These are phyloP conservation scores for Trichoderma afroharzianum DNA, from an alignment of 2,329 filamentous ascomycete species.

Conservation along the genomic window DNA sequence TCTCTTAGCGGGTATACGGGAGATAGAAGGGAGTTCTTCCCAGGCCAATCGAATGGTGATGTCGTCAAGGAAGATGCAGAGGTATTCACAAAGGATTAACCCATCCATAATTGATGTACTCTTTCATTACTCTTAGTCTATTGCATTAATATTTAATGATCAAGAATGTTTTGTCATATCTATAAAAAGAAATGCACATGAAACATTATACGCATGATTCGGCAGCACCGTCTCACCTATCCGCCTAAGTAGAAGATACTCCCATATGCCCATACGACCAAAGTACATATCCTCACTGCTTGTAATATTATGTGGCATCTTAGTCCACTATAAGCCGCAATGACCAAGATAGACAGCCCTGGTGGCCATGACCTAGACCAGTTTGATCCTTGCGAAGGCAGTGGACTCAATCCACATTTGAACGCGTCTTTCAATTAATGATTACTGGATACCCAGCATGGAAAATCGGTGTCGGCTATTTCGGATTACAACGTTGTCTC, in stretches of 20 bases:
- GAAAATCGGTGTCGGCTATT: neutral
- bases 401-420: neutral
- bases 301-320: neutral
- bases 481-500: neutral
- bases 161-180: neutral
- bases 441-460: neutral
- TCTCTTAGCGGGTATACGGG: neutral
- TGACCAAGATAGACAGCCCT: neutral
- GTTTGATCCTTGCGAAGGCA: neutral
- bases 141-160: neutral
- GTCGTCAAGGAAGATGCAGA: conserved; percentile 11
- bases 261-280: neutral
- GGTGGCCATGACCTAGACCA: neutral
- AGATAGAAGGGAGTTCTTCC: conserved; percentile 4
- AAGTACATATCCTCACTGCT: neutral
- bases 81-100: conserved; percentile 9
- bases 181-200: neutral
- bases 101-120: neutral
- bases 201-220: neutral
- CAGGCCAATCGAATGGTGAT: neutral
- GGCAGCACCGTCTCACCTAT: neutral
- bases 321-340: neutral
- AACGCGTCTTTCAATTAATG: neutral
- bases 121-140: neutral
- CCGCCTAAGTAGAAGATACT: neutral